A percentile compares a stretch with the other conserved stretches of the same genome.
phyloP scores from a whole-genome alignment of 352 stramenopile genomes.

The Pythium dissimile region DNA sequence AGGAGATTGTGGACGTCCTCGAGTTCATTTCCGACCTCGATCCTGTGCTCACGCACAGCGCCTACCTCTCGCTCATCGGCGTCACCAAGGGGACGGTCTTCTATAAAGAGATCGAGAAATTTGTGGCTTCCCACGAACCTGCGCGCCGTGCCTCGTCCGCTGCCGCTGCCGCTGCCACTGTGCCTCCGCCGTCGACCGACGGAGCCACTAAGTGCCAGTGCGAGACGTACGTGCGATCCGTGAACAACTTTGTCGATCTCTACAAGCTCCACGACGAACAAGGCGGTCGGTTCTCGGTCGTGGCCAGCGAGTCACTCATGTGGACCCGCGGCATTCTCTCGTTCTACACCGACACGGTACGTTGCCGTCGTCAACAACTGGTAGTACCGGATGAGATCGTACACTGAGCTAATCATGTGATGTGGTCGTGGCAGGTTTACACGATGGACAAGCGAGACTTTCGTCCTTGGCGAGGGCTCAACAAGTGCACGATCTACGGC shows the following conservation, averaged over 20 bases:
- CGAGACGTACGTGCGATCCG: conserved; percentile 60
- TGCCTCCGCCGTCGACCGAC: background rate
- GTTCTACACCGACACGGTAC: conserved; percentile 77
- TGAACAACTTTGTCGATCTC: conserved; percentile 67
- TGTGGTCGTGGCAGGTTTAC: conserved; percentile 38
- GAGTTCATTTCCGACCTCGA: conserved; percentile 76
- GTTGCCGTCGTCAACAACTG: background rate
- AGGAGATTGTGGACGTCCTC: conserved; percentile 66
- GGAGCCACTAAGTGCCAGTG: conserved; percentile 54
- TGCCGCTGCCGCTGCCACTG: background rate
- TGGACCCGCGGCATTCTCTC: conserved; percentile 60
- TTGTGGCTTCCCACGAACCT: conserved; percentile 46
- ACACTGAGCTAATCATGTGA: background rate
- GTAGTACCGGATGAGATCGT: no score
- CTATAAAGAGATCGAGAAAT: conserved; percentile 51
- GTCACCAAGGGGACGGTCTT: conserved; percentile 48
- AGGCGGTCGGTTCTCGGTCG: conserved; percentile 50
- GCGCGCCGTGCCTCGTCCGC: conserved; percentile 4
- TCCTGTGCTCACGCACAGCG: conserved; percentile 48
- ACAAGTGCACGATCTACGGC: conserved; percentile 70
- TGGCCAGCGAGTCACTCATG: conserved; percentile 78
- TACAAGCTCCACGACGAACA: conserved; percentile 48
- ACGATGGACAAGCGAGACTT: conserved; percentile 80
- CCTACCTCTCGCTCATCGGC: conserved; percentile 59
- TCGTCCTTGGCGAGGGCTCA: conserved; percentile 50